A percentile compares a stretch with the other conserved stretches of the same genome.
Evolutionary conservation across 371 early-diverging fungal species (phyloP).

Genomic region (Mucor velutinosus): DNA sequence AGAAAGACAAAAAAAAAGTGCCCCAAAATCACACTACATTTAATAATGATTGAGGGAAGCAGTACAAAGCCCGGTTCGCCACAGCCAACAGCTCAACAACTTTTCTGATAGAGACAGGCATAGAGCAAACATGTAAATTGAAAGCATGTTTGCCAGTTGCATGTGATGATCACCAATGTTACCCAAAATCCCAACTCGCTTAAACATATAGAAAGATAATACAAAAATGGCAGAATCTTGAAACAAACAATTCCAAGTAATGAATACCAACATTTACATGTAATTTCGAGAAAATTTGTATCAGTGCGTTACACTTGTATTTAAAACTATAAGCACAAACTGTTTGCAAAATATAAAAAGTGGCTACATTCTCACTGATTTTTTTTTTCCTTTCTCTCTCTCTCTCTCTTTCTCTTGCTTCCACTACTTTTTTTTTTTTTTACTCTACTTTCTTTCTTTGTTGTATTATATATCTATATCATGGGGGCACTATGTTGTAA

Average conservation of each 20-base stretch:
- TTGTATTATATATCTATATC: background rate
- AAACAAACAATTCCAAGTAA: background rate
- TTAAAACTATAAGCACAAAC: background rate
- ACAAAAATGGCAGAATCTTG: background rate
- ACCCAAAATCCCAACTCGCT: background rate
- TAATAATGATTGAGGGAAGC: background rate
- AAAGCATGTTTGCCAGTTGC: background rate
- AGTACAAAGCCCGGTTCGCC: background rate
- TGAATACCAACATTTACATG: slow-evolving; percentile 4
- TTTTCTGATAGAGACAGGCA: background rate
- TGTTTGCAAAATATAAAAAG: background rate
- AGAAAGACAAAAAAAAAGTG: slow-evolving; percentile 5
- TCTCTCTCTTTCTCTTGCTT: slow-evolving; percentile 7
- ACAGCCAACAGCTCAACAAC: slow-evolving; percentile 2
- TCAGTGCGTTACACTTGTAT: slow-evolving; percentile 14
- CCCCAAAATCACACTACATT: slow-evolving; percentile 6
- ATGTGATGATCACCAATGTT: slow-evolving; percentile 9
- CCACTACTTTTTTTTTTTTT: background rate
- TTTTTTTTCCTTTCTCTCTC: slow-evolving; percentile 2
- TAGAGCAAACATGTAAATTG: slow-evolving; percentile 5
- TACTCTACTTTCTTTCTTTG: background rate
- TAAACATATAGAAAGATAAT: background rate
- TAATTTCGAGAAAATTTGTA: background rate
- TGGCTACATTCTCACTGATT: background rate
- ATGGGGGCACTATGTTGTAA: slow-evolving; percentile 28